Evolutionary conservation across 768 basidiomycete genomes (phyloP).

Genomic region (Leucocoprinus sp.): DNA sequence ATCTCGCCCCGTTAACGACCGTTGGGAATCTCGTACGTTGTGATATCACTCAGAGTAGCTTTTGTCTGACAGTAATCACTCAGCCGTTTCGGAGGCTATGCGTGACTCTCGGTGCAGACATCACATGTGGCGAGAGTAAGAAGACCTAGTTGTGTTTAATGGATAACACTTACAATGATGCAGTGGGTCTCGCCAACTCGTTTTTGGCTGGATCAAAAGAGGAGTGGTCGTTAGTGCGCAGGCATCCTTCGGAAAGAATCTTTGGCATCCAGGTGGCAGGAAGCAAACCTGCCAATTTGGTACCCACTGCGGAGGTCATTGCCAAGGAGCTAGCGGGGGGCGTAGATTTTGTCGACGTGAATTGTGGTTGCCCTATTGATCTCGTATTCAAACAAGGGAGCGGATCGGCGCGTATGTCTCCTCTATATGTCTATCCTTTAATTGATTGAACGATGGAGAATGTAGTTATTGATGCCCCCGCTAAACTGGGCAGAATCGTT

Average conservation of each 20-base stretch:
- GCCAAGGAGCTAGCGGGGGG: constrained; percentile 54
- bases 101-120: constrained; percentile 80
- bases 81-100: constrained; percentile 93
- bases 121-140: constrained; percentile 90
- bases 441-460: constrained; percentile 1
- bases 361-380: constrained; percentile 97
- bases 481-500: constrained; percentile 78
- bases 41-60: neutral
- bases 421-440: constrained; percentile 1
- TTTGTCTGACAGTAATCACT: neutral
- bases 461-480: constrained; percentile 75
- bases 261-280: constrained; percentile 95
- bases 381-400: constrained; percentile 88
- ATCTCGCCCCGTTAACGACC: constrained; percentile 73
- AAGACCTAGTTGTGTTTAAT: constrained; percentile 4
- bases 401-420: constrained; percentile 72
- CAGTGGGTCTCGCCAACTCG: constrained; percentile 90
- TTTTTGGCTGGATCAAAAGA: constrained; percentile 84
- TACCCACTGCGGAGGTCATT: constrained; percentile 75
- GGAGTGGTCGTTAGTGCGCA: constrained; percentile 89
- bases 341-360: constrained; percentile 90
- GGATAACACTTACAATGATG: constrained; percentile 3
- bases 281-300: constrained; percentile 71
- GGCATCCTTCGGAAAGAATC: constrained; percentile 77
- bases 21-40: constrained; percentile 82